Percentiles rank a stretch among this genome's conserved stretches.
Evolutionary conservation across 148 eudicot species (phyloP).

Genomic region (Rhododendron simsii): DNA sequence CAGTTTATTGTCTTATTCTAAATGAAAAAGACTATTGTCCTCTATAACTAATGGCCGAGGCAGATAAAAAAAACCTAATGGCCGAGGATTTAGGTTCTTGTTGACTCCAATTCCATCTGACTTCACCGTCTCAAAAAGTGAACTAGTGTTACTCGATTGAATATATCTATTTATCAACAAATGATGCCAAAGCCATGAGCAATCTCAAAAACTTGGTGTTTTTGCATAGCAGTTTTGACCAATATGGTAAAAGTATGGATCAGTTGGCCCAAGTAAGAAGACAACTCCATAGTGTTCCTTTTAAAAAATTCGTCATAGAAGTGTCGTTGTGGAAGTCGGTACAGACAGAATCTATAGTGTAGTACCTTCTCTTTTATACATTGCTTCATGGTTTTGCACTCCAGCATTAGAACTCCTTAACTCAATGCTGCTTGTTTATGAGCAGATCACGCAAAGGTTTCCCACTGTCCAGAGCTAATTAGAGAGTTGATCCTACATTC

Average conservation of each 20-base stretch:
- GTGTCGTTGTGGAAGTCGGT: background rate
- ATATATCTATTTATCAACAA: background rate
- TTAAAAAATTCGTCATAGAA: background rate
- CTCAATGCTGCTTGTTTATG: background rate
- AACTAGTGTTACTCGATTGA: background rate
- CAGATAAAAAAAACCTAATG: background rate
- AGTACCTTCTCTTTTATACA: background rate
- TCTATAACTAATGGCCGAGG: background rate
- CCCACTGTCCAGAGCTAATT: slow-evolving; percentile 30
- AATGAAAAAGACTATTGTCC: background rate
- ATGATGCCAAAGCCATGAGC: background rate
- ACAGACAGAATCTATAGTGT: background rate
- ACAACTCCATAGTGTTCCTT: background rate
- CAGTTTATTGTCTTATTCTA: background rate
- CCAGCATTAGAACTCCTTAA: background rate
- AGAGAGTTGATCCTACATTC: slow-evolving; percentile 19
- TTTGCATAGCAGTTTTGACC: background rate
- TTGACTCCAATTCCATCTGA: background rate
- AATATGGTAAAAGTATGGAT: background rate
- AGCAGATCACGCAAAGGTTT: slow-evolving; percentile 16
- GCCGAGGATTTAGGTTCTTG: background rate
- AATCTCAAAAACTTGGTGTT: background rate
- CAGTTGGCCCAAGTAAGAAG: background rate
- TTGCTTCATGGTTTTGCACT: background rate
- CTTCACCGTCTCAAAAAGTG: background rate